phyloP scores from a whole-genome alignment of 352 stramenopile species.

The Phytophthora foliorum region DNA sequence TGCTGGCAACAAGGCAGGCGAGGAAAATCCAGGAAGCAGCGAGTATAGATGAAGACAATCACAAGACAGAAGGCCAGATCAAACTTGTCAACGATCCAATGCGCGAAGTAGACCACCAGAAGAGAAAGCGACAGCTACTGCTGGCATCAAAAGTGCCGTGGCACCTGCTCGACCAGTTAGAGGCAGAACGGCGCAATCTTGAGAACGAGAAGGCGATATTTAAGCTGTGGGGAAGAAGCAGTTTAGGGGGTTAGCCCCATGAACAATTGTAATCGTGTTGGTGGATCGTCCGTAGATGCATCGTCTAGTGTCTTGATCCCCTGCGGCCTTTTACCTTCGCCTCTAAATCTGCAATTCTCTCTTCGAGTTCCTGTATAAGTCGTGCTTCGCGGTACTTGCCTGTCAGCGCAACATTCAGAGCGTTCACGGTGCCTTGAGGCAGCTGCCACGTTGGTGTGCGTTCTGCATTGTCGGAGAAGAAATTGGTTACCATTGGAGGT shows the following conservation, averaged over 20 bases:
- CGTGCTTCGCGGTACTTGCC: slow-evolving; percentile 53
- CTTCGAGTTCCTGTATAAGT: slow-evolving; percentile 53
- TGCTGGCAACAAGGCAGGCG: slow-evolving; percentile 15
- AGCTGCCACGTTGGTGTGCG: slow-evolving; percentile 77
- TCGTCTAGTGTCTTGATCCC: slow-evolving; percentile 44
- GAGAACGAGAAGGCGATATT: slow-evolving; percentile 73
- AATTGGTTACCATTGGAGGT: slow-evolving; percentile 41
- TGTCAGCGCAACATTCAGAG: slow-evolving; percentile 53
- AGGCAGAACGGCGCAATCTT: slow-evolving; percentile 52
- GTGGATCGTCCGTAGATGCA: not conserved
- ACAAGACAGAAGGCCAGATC: not conserved
- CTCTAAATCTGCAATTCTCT: slow-evolving; percentile 51
- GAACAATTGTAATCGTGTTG: slow-evolving; percentile 3
- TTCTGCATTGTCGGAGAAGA: slow-evolving; percentile 68
- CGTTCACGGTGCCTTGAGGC: slow-evolving; percentile 58
- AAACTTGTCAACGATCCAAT: slow-evolving; percentile 15
- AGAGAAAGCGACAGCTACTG: slow-evolving; percentile 42
- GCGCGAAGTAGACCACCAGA: slow-evolving; percentile 28
- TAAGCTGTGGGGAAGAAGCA: slow-evolving; percentile 57
- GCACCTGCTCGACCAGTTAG: slow-evolving; percentile 75
- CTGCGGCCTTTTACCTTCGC: slow-evolving; percentile 30
- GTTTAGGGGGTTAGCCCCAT: slow-evolving; percentile 13
- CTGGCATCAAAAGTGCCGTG: slow-evolving; percentile 72
- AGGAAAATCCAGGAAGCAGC: not conserved
- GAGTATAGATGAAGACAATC: slow-evolving; percentile 2